A percentile compares a stretch with the other conserved stretches of the same genome.
Evolutionary conservation across 768 basidiomycete species (phyloP).

Genomic region (Podaxis sp.): DNA sequence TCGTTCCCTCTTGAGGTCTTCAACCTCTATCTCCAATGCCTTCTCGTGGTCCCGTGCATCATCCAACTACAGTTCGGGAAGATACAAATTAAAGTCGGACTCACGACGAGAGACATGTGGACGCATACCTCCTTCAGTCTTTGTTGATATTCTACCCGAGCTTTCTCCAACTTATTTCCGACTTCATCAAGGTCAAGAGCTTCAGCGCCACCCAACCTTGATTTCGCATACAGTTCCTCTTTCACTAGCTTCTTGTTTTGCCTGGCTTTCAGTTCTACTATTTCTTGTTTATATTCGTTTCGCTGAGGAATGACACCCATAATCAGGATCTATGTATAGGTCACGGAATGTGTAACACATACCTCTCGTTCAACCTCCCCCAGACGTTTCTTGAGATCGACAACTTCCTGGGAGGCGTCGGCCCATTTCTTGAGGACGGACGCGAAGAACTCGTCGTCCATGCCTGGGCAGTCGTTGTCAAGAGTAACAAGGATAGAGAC

Average conservation of each 20-base stretch:
- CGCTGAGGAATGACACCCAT: constrained; percentile 8
- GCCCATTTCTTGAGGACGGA: constrained; percentile 36
- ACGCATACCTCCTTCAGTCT: constrained; percentile 3
- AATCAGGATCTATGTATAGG: background rate
- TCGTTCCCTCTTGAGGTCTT: constrained; percentile 8
- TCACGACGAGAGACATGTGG: background rate
- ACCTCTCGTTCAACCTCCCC: constrained; percentile 23
- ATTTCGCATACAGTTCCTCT: background rate
- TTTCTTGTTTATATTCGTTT: constrained; percentile 10
- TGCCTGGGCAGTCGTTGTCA: constrained; percentile 18
- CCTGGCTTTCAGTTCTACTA: constrained; percentile 1
- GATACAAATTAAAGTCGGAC: background rate
- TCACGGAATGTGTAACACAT: background rate
- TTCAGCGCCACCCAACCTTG: background rate
- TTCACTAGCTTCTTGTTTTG: background rate
- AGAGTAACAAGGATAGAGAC: background rate
- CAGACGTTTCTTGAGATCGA: constrained; percentile 33
- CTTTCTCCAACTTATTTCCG: constrained; percentile 16
- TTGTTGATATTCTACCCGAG: constrained; percentile 17
- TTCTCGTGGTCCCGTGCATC: constrained; percentile 2
- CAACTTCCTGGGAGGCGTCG: constrained; percentile 33
- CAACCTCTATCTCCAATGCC: background rate
- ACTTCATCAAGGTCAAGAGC: constrained; percentile 16
- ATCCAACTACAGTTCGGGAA: background rate
- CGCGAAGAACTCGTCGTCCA: constrained; percentile 34